Conservation (phyloP, 768 basidiomycete species). For the Baorangia bicolor region DNA sequence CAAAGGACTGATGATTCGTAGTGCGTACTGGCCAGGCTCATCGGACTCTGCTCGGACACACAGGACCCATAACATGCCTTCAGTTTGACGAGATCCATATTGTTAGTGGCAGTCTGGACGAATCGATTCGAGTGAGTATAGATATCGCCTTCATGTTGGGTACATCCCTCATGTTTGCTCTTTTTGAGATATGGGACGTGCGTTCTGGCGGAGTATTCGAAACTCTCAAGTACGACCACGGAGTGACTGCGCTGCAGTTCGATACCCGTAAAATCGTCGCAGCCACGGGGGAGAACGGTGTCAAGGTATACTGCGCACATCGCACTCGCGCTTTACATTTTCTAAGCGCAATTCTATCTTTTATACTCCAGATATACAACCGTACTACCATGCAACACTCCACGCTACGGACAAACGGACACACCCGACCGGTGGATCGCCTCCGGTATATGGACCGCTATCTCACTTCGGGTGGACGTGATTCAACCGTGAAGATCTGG, state of each 20-base stretch:
- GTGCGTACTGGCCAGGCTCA: constrained; percentile 99
- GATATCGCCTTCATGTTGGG: background rate
- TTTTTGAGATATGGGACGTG: constrained; percentile 88
- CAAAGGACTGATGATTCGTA: constrained; percentile 29
- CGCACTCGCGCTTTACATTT: background rate
- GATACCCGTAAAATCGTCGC: constrained; percentile 92
- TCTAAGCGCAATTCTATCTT: background rate
- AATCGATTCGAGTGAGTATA: constrained; percentile 74
- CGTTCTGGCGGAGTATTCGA: constrained; percentile 87
- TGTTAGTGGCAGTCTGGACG: constrained; percentile 90
- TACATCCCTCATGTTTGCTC: background rate
- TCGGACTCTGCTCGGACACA: constrained; percentile 89
- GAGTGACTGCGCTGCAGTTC: constrained; percentile 90
- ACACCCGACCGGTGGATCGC: constrained; percentile 82
- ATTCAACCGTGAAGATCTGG: constrained; percentile 89
- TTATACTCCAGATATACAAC: constrained; percentile 74
- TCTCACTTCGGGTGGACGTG: constrained; percentile 85
- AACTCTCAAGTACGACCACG: constrained; percentile 86
- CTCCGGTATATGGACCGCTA: constrained; percentile 97
- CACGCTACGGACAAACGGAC: constrained; percentile 86
- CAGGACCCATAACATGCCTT: constrained; percentile 87
- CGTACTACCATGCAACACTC: constrained; percentile 90
- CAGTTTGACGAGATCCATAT: constrained; percentile 97
- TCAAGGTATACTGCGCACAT: constrained; percentile 58
- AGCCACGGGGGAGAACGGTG: constrained; percentile 89